phyloP scores from a whole-genome alignment of 2,329 filamentous ascomycete genomes.

The Hymenoscyphus salicellus region DNA sequence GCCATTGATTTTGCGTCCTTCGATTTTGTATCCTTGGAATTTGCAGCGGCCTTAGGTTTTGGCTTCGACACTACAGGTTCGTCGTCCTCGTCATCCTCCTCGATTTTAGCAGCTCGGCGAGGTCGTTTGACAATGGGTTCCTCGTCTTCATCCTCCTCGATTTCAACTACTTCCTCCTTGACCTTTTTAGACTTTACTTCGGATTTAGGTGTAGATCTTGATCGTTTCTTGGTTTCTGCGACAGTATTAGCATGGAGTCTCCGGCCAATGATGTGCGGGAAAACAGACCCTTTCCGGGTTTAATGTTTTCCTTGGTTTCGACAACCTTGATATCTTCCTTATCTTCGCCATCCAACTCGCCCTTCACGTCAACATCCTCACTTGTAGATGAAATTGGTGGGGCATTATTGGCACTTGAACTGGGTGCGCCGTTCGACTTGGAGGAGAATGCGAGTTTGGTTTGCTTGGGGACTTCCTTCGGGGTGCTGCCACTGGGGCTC shows the following conservation, averaged over 20 bases:
- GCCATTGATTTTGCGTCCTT: conserved; percentile 21
- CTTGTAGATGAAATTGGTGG: conserved; percentile 15
- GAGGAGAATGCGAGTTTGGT: conserved; percentile 75
- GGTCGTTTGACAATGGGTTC: conserved; percentile 60
- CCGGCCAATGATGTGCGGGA: background rate
- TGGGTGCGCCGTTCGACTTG: conserved; percentile 41
- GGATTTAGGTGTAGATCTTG: conserved; percentile 24
- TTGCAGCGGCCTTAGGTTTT: conserved; percentile 46
- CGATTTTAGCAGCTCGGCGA: conserved; percentile 38
- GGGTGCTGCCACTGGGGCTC: conserved; percentile 55
- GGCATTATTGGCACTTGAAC: conserved; percentile 18
- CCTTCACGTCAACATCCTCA: conserved; percentile 32
- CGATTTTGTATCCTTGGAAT: conserved; percentile 18
- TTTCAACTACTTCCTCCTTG: conserved; percentile 29
- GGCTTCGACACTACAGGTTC: conserved; percentile 38
- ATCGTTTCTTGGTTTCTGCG: conserved; percentile 29
- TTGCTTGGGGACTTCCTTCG: conserved; percentile 61
- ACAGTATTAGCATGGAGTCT: background rate
- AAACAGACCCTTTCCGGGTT: conserved; percentile 18
- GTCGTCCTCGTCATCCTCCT: conserved; percentile 34
- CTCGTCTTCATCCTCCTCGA: conserved; percentile 51
- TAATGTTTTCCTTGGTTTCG: conserved; percentile 26
- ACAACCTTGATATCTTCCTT: conserved; percentile 34
- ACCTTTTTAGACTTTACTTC: conserved; percentile 31
- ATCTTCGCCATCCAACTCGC: conserved; percentile 23